Percentiles rank a stretch among this genome's conserved stretches.
phyloP scores from a whole-genome alignment of 805 yeast species.

The Suhomyces canberraensis region DNA sequence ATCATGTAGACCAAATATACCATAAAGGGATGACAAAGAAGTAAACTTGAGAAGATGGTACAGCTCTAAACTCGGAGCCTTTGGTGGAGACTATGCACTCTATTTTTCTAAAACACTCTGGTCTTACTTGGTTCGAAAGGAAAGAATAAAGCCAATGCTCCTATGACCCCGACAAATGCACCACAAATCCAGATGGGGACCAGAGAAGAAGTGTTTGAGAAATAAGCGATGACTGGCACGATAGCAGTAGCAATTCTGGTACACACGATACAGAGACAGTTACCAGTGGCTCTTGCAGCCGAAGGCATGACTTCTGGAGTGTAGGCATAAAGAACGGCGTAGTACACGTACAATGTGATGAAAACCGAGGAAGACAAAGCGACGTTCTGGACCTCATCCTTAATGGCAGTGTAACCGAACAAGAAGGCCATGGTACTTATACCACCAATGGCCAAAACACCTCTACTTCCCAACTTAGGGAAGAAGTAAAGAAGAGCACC shows the following conservation, averaged over 20 bases:
- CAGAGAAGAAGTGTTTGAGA: slow-evolving; percentile 22
- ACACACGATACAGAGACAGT: slow-evolving; percentile 29
- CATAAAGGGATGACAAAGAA: no score
- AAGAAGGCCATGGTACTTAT: slow-evolving; percentile 19
- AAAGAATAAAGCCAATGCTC: slow-evolving; percentile 28
- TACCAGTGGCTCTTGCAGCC: slow-evolving; percentile 34
- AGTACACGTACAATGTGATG: slow-evolving; percentile 20
- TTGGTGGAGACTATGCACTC: no score
- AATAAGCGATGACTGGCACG: slow-evolving; percentile 35
- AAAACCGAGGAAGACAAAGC: slow-evolving; percentile 17
- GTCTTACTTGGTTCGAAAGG: slow-evolving; percentile 34
- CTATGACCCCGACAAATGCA: slow-evolving; percentile 30
- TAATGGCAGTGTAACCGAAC: slow-evolving; percentile 19
- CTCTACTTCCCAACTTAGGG: slow-evolving; percentile 17
- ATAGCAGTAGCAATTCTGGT: slow-evolving; percentile 30
- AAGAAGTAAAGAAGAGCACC: slow-evolving; percentile 28
- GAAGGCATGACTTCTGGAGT: slow-evolving; percentile 37
- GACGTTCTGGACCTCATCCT: slow-evolving; percentile 15
- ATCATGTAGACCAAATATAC: no score
- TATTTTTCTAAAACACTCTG: slow-evolving; percentile 21
- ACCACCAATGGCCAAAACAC: slow-evolving; percentile 18
- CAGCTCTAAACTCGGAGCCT: no score
- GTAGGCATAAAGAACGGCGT: slow-evolving; percentile 31
- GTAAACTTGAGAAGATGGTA: no score
- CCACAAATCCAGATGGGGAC: slow-evolving; percentile 38